Evolutionary conservation across 345 rosid genomes (phyloP).

Genomic region (Mercurialis annua): DNA sequence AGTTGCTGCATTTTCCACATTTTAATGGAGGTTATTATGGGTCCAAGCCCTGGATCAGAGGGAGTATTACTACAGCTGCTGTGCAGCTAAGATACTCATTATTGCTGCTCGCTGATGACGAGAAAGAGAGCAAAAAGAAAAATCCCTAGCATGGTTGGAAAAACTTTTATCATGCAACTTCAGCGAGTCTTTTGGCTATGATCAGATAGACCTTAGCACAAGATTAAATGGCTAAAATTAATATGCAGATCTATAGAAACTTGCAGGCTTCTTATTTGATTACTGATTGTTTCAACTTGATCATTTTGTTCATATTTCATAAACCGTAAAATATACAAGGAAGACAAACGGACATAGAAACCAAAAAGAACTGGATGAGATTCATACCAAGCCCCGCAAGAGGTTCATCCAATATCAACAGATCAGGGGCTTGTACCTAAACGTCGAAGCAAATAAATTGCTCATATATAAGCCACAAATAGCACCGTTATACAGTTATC

Average conservation of each 20-base stretch:
- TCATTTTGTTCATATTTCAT: not conserved
- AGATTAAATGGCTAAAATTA: not conserved
- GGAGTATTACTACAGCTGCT: not conserved
- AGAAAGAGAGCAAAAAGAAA: not conserved
- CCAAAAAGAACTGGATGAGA: slow-evolving; percentile 19
- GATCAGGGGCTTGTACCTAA: slow-evolving; percentile 82
- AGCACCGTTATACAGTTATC: not conserved
- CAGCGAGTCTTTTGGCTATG: not conserved
- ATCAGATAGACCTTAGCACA: not conserved
- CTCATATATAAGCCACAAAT: not conserved
- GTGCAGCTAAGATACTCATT: not conserved
- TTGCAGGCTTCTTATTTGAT: slow-evolving; percentile 2
- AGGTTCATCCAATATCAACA: slow-evolving; percentile 87
- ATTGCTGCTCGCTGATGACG: not conserved
- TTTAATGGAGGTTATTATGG: not conserved
- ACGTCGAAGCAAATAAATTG: slow-evolving; percentile 20
- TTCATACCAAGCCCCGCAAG: slow-evolving; percentile 93
- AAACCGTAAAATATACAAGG: not conserved
- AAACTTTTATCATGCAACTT: not conserved
- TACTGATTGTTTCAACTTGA: not conserved
- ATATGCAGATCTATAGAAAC: not conserved
- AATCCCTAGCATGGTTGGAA: not conserved
- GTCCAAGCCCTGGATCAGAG: not conserved
- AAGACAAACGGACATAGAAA: slow-evolving; percentile 7
- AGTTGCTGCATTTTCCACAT: not conserved